Evolutionary conservation across 2,329 filamentous ascomycete species (phyloP), one percentile per base, ranked within the genome.

Genomic region (Paracamarosporium sp.): DNA sequence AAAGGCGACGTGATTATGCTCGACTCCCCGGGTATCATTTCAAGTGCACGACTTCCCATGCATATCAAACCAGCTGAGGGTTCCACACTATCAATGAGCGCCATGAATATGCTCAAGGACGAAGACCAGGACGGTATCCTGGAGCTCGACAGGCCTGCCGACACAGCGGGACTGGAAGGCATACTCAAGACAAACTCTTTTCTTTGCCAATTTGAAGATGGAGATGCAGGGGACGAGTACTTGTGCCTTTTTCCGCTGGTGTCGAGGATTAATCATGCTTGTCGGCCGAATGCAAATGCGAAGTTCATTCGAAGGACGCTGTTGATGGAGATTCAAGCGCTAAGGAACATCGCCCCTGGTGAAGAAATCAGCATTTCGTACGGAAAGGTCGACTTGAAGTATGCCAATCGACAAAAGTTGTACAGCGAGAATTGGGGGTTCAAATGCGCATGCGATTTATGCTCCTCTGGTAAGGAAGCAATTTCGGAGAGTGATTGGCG

Each of bases 361-460:
- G 66, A 68, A 25, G 68, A 70, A 24, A 68, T 70, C 41, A 64
- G 47, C 31, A 68, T 69, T 33, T 64, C 63, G 3, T 68, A 70
- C 25, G 66, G 66, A 2, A 58, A 46, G 20, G 36, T 70, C 4
- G 64, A 69, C n/a, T 41, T 68, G 46, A 57, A 58, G 47, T 53
- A 60, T 20, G 53, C 61, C 4, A 63, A 67, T 27, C 48, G 66
- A 12, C 63, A 65, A 35, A 53, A 53, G 17, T 44, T 67, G 25
- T 68, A 70, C 45, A 56, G 50, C 30, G 50, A 66, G 20, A 63
- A 62, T 7, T 71, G 67, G 67, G 64, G 62, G 33, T 69, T 69
- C 41, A 59, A 30, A 6, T 69, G 68, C 43, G 63, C 65, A 9
- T 71, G 67, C 45, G 44, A 60, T 11, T 51, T 65, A n/a, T 71